Evolutionary conservation across 495 filamentous ascomycete species (phyloP), one percentile per base, ranked within the genome.

Genomic region (Hypoxylon fragiforme): DNA sequence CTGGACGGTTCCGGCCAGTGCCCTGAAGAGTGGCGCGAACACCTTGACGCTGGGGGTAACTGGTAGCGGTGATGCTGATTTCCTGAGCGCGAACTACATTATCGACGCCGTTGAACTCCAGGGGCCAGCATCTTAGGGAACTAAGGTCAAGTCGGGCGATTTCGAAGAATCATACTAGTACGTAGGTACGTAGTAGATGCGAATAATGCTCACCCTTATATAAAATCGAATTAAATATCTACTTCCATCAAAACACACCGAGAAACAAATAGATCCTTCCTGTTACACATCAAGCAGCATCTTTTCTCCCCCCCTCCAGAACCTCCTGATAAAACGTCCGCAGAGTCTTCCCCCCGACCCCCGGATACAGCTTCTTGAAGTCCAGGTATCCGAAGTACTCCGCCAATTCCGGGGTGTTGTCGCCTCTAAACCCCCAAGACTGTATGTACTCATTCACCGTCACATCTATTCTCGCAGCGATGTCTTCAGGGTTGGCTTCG

Each of bases 331-430:
- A 45, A 13, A 44, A 18, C 0, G 73, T 69, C 49, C 65, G 63
- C 63, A 79, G 73, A 15, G 71, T 66, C 22, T 63, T 74, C 4
- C 71, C 68, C 12, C 62, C 40, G 44, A 80, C 74, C 14, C 79
- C 80, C 13, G 81, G 82, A 61, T 84, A 85, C 38, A 84, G 59
- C 39, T 83, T 80, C 53, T 77, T 76, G 15, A 75, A 72, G 44
- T 76, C 70, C 35, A 84, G 41, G 60, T 84, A 85, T 6, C 83
- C 82, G 7, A 86, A 70, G 58, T 84, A 84, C 49, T 74, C 74
- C 21, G 81, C 82, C 50, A 74, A 74, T 45, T 81, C 79, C 0
- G 77, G 78, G 39, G 71, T 78, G 60, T 85, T 84, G 45, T 85
- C 82, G 16, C 74, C 76, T 12, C 81, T 74, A 21, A 84, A 64